Base-by-base conservation (phyloP, 352 stramenopile genomes). In the Phytophthora cactorum region DNA sequence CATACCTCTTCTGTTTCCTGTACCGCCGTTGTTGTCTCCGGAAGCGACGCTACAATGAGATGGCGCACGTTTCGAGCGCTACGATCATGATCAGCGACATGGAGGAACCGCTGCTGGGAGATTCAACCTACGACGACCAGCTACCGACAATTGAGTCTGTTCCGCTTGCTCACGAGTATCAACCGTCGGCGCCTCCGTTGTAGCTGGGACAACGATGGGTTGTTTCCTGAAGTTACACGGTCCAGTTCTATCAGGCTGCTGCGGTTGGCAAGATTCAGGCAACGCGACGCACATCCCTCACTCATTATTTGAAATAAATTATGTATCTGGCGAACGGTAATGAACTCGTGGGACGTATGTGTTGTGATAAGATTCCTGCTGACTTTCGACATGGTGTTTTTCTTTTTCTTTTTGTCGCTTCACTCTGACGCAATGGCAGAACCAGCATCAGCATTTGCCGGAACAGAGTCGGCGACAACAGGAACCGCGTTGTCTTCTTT, bases 141-240 rank as follows among this genome's bases (percentile, higher is more conserved):
- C 68, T 79, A 8, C 63, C 69, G 11, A 25, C 49, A 12, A 71
- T 76, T 31, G 73, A 90, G 15, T 25, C 39, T 15, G 46, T 66
- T 1, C 77, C 82, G 29, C 82, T 88, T 6, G 73, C 82, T 7
- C 84, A 85, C 53, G 61, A 88, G 11, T 81, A 92, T 32, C 69
- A 92, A 36, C 84, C 84, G 36, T 89, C 86, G 3, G 86, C 86
- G 5, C 86, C 86, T 10, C 82, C 84, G 2, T 64, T 92, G 14
- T 22, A 71, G 54, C 34, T 89, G 67, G 66, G 70, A 68, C 7
- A 63, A 52, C 17, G 65, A 77, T 4, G 39, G 45, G 10, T 65
- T 50, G 17, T 22, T 28, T 45, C 28, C 28, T 68, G 56, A 57
- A 22, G 17, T 45, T 38, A 6, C 28, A 52, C 11, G 31, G 15